Base-by-base conservation (phyloP, 1,139 yeast species). In the Arxiozyma bovina region DNA sequence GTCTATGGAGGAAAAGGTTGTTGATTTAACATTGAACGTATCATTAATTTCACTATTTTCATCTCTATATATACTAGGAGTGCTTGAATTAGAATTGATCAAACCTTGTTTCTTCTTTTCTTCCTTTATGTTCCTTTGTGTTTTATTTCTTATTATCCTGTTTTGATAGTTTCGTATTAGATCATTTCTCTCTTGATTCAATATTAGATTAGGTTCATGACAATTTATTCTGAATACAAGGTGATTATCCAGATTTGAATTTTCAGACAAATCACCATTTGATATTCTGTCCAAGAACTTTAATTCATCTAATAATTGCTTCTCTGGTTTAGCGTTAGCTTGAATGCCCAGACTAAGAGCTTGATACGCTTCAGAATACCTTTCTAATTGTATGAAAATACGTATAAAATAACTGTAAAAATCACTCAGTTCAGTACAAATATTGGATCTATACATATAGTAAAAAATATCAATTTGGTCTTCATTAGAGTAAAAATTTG, bases 381-480 rank as follows among this genome's bases (percentile, higher is more conserved):
- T 79, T 38, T 72, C 72, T 15, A 75, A 59, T 62, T 87, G 96
- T 58, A 86, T 72, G 57, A 75, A 80, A 30, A 63, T 30, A 34
- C 75, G 75, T 3, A 96, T 91, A 71, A 87, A 90, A 59, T 83
- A 87, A 64, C 89, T 96, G 64, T 90, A 93, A 66, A 79, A 91
- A 23, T 82, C 64, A 0, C 96, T 83, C 54, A 88, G 73, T 48
- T 76, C 75, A 43, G 67, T 68, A 0, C 96, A 98, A 42, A 93
- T 88, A 52, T 78, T 82, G 61, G 85, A 85, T 56, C 87, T 80
- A 50, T 85, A 82, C 66, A 93, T 73, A 65, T 85, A 90, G 1
- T 81, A 75, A 67, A 85, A 91, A 4, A 88, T 76, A 55, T 87
- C 95, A 44, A 68, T 63, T 41, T 57, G 55, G 17, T 62, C 66